These are phyloP conservation scores for Acer negundo DNA, from an alignment of 345 rosid genomes.

Conservation along the genomic window DNA sequence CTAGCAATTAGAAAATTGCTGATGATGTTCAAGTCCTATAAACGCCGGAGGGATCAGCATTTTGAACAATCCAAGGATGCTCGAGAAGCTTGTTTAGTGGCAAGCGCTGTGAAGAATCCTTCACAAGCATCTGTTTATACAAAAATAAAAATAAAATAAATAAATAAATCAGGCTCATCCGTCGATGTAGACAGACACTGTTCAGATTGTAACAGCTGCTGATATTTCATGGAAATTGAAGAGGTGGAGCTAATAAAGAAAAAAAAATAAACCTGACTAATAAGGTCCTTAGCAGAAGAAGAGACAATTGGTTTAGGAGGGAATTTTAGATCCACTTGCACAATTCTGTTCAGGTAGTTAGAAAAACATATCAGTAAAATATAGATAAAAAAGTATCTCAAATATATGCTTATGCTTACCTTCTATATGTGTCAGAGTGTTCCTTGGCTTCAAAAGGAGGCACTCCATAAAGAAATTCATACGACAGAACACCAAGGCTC, in stretches of 20 bases:
- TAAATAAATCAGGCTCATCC: constrained; percentile 3
- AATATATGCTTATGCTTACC: constrained; percentile 38
- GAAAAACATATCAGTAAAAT: background rate
- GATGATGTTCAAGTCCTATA: constrained; percentile 47
- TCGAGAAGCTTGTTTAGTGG: constrained; percentile 87
- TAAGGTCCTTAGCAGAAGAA: constrained; percentile 84
- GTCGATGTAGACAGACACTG: background rate
- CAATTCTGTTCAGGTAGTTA: constrained; percentile 55
- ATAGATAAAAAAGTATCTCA: background rate
- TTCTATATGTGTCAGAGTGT: constrained; percentile 92
- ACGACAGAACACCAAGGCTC: constrained; percentile 97
- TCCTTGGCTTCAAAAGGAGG: constrained; percentile 95
- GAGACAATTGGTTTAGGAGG: constrained; percentile 91
- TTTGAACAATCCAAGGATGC: constrained; percentile 96
- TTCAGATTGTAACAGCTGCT: background rate
- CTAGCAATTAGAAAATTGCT: background rate
- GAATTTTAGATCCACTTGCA: constrained; percentile 95
- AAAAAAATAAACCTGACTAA: constrained; percentile 62
- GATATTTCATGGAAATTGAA: background rate
- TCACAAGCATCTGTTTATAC: constrained; percentile 80
- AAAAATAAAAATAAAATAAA: background rate
- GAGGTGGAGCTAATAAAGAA: background rate
- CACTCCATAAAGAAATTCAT: constrained; percentile 85
- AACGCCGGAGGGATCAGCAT: constrained; percentile 90
- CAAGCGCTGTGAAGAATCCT: constrained; percentile 78